Evolutionary conservation across 768 basidiomycete species (phyloP), one percentile per base, ranked within the genome.

Genomic region (Boletus huronensis): DNA sequence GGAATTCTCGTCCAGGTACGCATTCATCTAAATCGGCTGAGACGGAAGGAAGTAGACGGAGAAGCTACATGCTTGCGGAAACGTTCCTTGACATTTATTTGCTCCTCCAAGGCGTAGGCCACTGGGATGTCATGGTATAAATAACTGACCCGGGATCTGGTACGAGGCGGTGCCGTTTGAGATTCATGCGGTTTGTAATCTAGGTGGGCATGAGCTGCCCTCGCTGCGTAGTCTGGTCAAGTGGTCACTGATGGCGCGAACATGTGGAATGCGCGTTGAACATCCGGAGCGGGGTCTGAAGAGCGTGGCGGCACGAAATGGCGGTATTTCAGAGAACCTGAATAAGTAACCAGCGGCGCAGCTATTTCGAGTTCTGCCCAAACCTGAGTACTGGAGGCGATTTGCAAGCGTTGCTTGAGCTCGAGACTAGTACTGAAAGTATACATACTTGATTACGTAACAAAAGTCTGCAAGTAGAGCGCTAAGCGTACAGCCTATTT

Each of bases 261-360:
- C 67, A 70, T 72, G 69, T 68, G 69, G 69, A 61, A 46, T 63
- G 60, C 61, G 68, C 70, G 52, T 70, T 69, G 68, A 58, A 62
- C 60, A 50, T 56, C 60, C 51, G 53, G 56, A 68, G 55, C 57
- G 62, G 64, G 68, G 66, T 64, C 57, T 60, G 56, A 61, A 51
- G 60, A 55, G 50, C 58, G 53, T 70, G 64, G 58, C 41, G 53
- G 52, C 40, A 57, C 50, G 58, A 59, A 54, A 56, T 58, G 54
- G 32, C 42, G 53, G 52, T 57, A 61, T 55, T 54, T 55, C 63
- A 34, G 53, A 50, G 55, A 50, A 52, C 25, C 39, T 50, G 55
- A 54, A 53, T 19, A 45, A 45, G 45, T 50, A 46, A 25, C 53
- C 38, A 58, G 48, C 57, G 48, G 57, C 56, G 55, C 53, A 58